Evolutionary conservation across 2,329 filamentous ascomycete genomes (phyloP), one percentile per base, ranked within the genome.

Genomic region (Leptographium lundbergii): DNA sequence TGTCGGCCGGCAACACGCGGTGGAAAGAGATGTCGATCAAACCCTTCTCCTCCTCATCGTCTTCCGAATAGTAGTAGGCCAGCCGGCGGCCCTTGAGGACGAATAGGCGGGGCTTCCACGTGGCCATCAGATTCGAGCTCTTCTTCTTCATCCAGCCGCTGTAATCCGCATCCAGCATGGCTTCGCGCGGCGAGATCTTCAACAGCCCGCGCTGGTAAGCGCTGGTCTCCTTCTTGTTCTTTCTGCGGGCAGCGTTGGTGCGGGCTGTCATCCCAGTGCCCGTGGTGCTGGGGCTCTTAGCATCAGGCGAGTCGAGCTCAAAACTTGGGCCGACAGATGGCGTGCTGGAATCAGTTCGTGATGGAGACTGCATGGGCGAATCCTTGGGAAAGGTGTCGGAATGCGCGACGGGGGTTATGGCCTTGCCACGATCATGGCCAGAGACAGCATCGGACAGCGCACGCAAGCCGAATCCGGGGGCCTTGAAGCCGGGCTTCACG

Each of bases 111-210:
- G 91, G 88, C 69, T 97, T 99, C 94, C 94, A 99, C 1, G 91
- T 96, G 2, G 91, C 91, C 86, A 99, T 96, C 39, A 97, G 77
- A 67, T 92, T 94, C 1, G 90, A 92, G 61, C 90, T 96, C 73
- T 95, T 91, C 80, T 99, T 99, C 78, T 94, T 97, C 94, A 99
- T 99, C 94, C 94, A 99, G 1, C 94, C 94, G 67, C 87, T 92
- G 70, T 96, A 97, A 68, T 99, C 92, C 59, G 90, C 92, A 62
- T 84, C 85, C 62, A 84, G 76, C 72, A 96, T 94, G 61, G 92
- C 91, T 69, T 96, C 89, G 59, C 84, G 78, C 0, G 94, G 94
- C 0, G 82, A 75, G 61, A 92, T 87, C 71, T 91, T 91, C 65
- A 88, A 81, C 48, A 97, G 75, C 0, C 94, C 94, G 34, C 89